These are phyloP conservation scores for Lycium barbarum DNA, from an alignment of 257 asterid species.

Conservation along the genomic window DNA sequence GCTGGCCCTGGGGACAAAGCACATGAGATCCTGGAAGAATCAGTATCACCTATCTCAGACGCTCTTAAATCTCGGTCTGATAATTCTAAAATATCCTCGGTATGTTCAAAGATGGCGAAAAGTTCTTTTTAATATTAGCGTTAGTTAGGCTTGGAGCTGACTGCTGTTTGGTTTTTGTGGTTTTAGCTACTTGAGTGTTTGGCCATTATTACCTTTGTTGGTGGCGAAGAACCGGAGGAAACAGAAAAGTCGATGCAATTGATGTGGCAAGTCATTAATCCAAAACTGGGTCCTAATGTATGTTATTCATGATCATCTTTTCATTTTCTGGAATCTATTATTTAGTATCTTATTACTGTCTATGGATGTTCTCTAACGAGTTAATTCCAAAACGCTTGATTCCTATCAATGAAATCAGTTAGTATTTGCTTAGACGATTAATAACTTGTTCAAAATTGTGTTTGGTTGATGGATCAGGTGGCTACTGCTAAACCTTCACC, in stretches of 20 bases:
- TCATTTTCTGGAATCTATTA: background rate
- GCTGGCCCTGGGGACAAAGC: conserved; percentile 90
- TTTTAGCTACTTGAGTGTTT: conserved; percentile 84
- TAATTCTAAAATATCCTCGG: conserved; percentile 69
- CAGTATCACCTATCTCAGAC: conserved; percentile 75
- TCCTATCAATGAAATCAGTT: conserved; percentile 7
- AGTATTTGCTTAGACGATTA: background rate
- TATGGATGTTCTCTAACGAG: conserved; percentile 22
- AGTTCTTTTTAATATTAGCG: background rate
- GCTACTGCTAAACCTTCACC: conserved; percentile 71
- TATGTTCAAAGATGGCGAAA: conserved; percentile 36
- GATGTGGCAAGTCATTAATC: conserved; percentile 95
- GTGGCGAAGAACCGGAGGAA: conserved; percentile 88
- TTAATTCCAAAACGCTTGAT: background rate
- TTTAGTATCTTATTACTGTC: background rate
- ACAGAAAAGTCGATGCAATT: conserved; percentile 88
- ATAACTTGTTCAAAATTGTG: background rate
- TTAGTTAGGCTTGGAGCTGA: conserved; percentile 1
- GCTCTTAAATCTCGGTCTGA: conserved; percentile 78
- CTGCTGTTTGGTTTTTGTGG: background rate
- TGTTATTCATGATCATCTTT: conserved; percentile 35
- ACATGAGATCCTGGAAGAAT: conserved; percentile 87
- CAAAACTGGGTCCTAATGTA: conserved; percentile 94
- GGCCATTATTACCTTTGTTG: conserved; percentile 87
- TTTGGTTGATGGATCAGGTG: conserved; percentile 55